phyloP scores from a whole-genome alignment of 345 rosid genomes.

The Noccaea bulbosa region DNA sequence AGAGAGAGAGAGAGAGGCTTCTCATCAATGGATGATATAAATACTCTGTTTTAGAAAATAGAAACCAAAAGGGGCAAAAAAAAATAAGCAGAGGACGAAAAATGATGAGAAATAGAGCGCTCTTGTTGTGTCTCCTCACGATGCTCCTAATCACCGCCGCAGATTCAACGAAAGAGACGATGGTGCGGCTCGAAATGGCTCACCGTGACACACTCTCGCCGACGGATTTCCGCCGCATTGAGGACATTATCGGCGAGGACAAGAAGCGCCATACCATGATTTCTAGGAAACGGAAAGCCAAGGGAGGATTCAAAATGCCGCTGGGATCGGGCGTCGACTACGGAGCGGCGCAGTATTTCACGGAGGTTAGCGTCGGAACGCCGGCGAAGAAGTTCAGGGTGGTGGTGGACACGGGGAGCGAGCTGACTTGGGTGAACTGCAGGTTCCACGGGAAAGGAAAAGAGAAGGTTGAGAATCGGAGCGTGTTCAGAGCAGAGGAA shows the following conservation, averaged over 20 bases:
- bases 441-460: slow-evolving; percentile 31
- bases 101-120: slow-evolving; percentile 26
- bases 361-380: slow-evolving; percentile 54
- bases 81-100: slow-evolving; percentile 29
- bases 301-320: slow-evolving; percentile 45
- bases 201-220: slow-evolving; percentile 33
- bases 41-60: slow-evolving; percentile 37
- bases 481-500: slow-evolving; percentile 47
- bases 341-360: slow-evolving; percentile 58
- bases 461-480: slow-evolving; percentile 15
- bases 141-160: slow-evolving; percentile 21
- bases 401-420: slow-evolving; percentile 64
- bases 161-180: slow-evolving; percentile 15
- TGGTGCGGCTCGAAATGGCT: slow-evolving; percentile 19
- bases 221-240: slow-evolving; percentile 22
- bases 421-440: slow-evolving; percentile 65
- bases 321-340: slow-evolving; percentile 52
- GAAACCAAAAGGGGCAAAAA: slow-evolving; percentile 28
- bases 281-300: slow-evolving; percentile 18
- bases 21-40: slow-evolving; percentile 26
- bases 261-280: slow-evolving; percentile 46
- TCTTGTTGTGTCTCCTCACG: slow-evolving; percentile 27
- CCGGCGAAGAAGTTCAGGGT: slow-evolving; percentile 59
- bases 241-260: slow-evolving; percentile 48
- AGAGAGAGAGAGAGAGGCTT: slow-evolving; percentile 23